These are phyloP conservation scores for Monosporascus cannonballus DNA, from an alignment of 2,329 filamentous ascomycete species.

Conservation along the genomic window DNA sequence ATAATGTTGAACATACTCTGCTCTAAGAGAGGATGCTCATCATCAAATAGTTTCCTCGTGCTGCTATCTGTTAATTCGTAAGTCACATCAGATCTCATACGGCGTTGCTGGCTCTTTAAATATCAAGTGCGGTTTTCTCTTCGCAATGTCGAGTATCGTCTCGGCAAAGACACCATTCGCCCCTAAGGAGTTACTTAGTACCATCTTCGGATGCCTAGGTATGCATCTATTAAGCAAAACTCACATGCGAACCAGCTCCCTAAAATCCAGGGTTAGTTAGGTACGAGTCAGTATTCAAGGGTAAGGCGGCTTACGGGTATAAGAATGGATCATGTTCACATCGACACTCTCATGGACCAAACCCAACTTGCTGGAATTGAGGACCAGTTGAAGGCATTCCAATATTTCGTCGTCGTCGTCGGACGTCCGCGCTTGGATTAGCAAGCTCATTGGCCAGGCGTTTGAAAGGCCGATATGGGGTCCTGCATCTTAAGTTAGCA, in stretches of 20 bases:
- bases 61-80: constrained; percentile 1
- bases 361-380: constrained; percentile 68
- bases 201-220: not conserved
- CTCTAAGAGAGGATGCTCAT: not conserved
- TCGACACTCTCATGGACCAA: constrained; percentile 90
- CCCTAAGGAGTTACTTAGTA: constrained; percentile 39
- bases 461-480: constrained; percentile 76
- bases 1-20: not conserved
- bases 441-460: constrained; percentile 94
- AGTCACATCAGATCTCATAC: constrained; percentile 41
- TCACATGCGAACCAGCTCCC: constrained; percentile 84
- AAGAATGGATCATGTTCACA: constrained; percentile 59
- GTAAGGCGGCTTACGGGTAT: constrained; percentile 57
- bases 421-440: constrained; percentile 86
- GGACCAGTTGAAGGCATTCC: constrained; percentile 65
- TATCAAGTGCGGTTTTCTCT: constrained; percentile 80
- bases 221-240: constrained; percentile 10
- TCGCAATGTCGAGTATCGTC: constrained; percentile 83
- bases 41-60: not conserved
- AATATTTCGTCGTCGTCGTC: constrained; percentile 78
- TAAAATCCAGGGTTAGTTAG: constrained; percentile 20
- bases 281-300: not conserved
- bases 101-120: constrained; percentile 61
- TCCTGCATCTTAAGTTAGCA: constrained; percentile 28
- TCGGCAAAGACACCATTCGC: constrained; percentile 94